Conservation (phyloP, 345 rosid genomes). For the Pugionium cornutum region DNA sequence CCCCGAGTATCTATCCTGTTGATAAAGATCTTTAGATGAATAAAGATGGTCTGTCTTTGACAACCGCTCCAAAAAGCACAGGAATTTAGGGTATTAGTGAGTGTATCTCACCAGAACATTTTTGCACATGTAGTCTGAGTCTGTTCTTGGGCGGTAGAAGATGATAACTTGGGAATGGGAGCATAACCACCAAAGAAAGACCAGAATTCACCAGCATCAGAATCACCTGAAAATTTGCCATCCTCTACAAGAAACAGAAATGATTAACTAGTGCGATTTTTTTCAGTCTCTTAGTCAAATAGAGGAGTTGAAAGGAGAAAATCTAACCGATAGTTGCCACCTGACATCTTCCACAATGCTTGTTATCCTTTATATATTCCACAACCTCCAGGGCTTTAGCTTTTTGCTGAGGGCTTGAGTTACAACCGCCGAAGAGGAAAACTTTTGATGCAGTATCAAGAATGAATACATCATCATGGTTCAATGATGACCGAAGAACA, state of each 20-base stretch:
- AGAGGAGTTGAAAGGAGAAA: conserved; percentile 7
- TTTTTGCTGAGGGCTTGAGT: conserved; percentile 80
- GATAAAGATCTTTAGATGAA: conserved; percentile 21
- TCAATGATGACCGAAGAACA: conserved; percentile 76
- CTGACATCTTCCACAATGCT: conserved; percentile 75
- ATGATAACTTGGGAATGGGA: conserved; percentile 68
- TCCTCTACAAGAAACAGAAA: conserved; percentile 61
- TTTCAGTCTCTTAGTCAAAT: not conserved
- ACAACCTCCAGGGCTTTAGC: conserved; percentile 92
- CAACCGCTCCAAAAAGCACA: conserved; percentile 8
- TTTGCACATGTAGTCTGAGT: conserved; percentile 44
- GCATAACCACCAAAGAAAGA: conserved; percentile 94
- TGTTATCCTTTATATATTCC: conserved; percentile 61
- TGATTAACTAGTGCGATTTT: conserved; percentile 15
- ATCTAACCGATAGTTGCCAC: conserved; percentile 74
- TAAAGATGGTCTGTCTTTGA: not conserved
- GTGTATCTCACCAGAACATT: conserved; percentile 57
- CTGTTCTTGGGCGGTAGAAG: conserved; percentile 44
- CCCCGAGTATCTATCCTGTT: conserved; percentile 69
- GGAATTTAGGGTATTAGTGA: not conserved
- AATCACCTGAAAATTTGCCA: conserved; percentile 79
- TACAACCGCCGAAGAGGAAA: conserved; percentile 81
- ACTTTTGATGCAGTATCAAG: conserved; percentile 82
- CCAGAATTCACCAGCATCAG: conserved; percentile 93
- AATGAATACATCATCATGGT: conserved; percentile 74